Evolutionary conservation across 2,329 filamentous ascomycete species (phyloP), one percentile per base, ranked within the genome.

Genomic region (Fusarium buharicum): DNA sequence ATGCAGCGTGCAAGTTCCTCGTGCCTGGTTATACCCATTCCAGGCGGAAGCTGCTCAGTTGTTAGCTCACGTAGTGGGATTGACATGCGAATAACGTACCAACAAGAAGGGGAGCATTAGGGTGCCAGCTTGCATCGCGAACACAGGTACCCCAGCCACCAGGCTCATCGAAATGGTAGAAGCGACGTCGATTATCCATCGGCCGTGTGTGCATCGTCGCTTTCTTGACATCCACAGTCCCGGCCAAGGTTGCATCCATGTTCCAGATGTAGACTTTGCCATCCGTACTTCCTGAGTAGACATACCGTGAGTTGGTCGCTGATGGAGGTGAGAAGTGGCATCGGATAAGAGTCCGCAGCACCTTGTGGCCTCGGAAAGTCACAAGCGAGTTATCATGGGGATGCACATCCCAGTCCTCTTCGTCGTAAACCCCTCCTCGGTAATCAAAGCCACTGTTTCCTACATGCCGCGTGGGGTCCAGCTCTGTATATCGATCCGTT

Each of bases 231-330:
- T 98, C 88, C 40, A 99, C 88, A 37, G 84, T 87, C 5, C 85
- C 86, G 0, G 91, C 92, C 11, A 91, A 72, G 0, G 93, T 97
- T 28, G 92, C 93, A 72, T 99, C 93, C 77, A 98, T 79, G 72
- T 98, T 98, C 84, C 91, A 99, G 37, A 98, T 85, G 68, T 93
- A 94, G 1, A 97, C 90, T 56, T 90, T 90, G 44, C 95, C 95
- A 67, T 97, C 92, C 63, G 92, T 87, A 69, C 91, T 96, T 18
- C 95, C 95, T 17, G 90, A 91, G 77, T 97, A 98, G 18, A 99
- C 93, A 72, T 97, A 98, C 68, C 92, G 85, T 9, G 91, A 93
- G 73, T 97, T 91, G 2, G 92, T 94, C 72, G 91, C 93, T 11
- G 84, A 86, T 0, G 92, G 87, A 0, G 95, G 95, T 28, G 91